phyloP scores from a whole-genome alignment of 164 flowering plant species.

The Euptelea pleiosperma region DNA sequence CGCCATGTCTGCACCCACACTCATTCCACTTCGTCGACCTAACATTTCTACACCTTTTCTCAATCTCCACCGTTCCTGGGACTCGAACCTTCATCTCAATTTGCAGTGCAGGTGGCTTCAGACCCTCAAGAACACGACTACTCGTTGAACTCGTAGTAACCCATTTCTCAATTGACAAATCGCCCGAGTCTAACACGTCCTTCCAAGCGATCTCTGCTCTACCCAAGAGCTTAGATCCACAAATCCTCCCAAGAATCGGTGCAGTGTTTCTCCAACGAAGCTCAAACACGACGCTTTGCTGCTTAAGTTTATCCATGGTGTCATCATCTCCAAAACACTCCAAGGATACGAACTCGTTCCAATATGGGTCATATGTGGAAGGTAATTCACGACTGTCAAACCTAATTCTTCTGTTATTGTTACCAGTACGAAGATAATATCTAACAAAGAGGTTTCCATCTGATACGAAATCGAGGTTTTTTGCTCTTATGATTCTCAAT shows the following conservation, averaged over 20 bases:
- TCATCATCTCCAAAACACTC: constrained; percentile 43
- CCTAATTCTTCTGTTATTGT: constrained; percentile 34
- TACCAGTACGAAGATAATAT: constrained; percentile 48
- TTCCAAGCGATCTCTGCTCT: constrained; percentile 58
- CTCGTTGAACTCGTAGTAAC: constrained; percentile 3
- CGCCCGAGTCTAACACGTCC: constrained; percentile 39
- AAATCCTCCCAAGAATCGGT: constrained; percentile 28
- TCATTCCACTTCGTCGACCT: constrained; percentile 12
- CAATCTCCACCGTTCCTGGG: neutral
- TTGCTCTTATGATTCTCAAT: constrained; percentile 49
- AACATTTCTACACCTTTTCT: neutral
- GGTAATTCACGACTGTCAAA: constrained; percentile 45
- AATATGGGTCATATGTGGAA: constrained; percentile 25
- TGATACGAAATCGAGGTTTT: constrained; percentile 35
- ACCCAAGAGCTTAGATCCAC: constrained; percentile 47
- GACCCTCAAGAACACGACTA: neutral
- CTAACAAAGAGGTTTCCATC: constrained; percentile 44
- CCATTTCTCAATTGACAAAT: constrained; percentile 51
- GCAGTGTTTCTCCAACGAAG: constrained; percentile 42
- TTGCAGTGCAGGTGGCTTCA: constrained; percentile 23
- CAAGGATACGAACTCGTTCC: constrained; percentile 54
- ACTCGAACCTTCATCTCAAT: constrained; percentile 18
- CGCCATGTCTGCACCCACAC: constrained; percentile 26
- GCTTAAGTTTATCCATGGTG: constrained; percentile 29
- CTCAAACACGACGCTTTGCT: constrained; percentile 52